Conservation (phyloP, 176 grass and related monocot genomes). For the Avena atlantica region DNA sequence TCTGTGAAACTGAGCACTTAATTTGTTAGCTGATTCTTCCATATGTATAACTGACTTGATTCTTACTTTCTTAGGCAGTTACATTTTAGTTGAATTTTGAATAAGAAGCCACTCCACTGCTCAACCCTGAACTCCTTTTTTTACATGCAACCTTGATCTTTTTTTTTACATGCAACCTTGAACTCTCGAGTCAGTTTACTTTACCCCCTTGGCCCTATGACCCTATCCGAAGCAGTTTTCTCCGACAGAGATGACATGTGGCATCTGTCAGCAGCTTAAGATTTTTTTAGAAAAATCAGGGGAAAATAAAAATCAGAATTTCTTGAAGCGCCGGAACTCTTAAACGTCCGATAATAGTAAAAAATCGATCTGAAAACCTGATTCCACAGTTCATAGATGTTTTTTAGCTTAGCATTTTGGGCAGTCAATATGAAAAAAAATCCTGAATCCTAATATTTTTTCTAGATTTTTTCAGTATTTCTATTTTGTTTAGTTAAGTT, state of each 20-base stretch:
- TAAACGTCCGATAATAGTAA: neutral
- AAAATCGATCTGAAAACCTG: neutral
- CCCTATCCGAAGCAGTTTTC: neutral
- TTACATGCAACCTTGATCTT: too few species aligned
- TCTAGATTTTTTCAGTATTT: neutral
- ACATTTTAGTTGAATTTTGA: constrained; percentile 17
- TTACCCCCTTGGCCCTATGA: neutral
- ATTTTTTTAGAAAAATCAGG: neutral
- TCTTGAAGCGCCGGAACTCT: neutral
- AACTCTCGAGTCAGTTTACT: neutral
- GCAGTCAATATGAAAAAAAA: neutral
- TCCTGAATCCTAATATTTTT: neutral
- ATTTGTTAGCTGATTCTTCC: neutral
- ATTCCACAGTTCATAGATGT: neutral
- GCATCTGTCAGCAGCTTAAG: neutral
- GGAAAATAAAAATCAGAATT: neutral
- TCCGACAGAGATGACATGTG: neutral
- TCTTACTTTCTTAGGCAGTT: neutral
- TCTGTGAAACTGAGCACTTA: constrained; percentile 16
- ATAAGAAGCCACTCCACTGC: neutral
- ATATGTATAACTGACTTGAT: neutral
- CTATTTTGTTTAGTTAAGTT: neutral
- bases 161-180: neutral
- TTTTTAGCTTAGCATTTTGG: neutral
- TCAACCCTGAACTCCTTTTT: neutral